phyloP scores from a whole-genome alignment of 2,329 filamentous ascomycete genomes.

The Xylaria sp. region DNA sequence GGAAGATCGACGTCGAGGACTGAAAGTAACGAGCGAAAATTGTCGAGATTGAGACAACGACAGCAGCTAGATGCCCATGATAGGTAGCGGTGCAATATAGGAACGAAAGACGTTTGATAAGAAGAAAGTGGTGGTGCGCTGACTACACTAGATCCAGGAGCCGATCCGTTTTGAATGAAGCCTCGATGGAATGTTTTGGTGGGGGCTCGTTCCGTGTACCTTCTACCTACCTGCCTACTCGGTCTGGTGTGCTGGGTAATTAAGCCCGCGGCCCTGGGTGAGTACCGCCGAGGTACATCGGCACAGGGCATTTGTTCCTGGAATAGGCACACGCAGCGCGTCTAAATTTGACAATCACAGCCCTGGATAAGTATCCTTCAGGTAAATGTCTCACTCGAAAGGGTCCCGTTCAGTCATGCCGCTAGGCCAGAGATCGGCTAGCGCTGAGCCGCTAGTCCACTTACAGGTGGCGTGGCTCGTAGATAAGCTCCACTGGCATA shows the following conservation, averaged over 20 bases:
- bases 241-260: neutral
- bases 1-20: conserved; percentile 4
- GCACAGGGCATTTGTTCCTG: neutral
- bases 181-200: neutral
- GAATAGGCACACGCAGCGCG: neutral
- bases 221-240: too few species aligned
- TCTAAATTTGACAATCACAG: neutral
- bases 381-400: neutral
- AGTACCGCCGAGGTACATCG: neutral
- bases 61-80: conserved; percentile 6
- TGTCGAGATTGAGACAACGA: conserved; percentile 8
- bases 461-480: neutral
- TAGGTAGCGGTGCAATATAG: neutral
- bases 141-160: neutral
- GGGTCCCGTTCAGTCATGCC: neutral
- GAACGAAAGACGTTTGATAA: conserved; percentile 12
- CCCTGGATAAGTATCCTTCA: neutral
- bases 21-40: conserved; percentile 15
- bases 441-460: neutral
- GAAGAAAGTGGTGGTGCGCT: neutral
- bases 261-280: neutral
- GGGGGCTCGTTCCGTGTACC: neutral
- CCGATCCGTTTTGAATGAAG: conserved; percentile 1
- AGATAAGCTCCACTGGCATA: neutral
- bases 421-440: neutral